Evolutionary conservation across 2,329 filamentous ascomycete species (phyloP).

Genomic region (Fusarium sp.): DNA sequence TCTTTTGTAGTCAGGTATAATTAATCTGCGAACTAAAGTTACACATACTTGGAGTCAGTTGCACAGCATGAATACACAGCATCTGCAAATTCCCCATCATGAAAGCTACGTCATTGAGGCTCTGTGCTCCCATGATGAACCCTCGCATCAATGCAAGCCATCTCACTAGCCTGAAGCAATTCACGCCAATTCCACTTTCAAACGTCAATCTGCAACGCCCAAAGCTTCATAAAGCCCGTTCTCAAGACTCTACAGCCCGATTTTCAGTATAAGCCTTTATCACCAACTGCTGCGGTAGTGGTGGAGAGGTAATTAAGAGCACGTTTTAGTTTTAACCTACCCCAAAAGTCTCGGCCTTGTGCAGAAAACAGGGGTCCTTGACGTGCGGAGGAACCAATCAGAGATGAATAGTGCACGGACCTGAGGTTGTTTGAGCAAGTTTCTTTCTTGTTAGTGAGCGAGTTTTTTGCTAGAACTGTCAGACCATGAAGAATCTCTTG

Average conservation of each 20-base stretch:
- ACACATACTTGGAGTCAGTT: neutral
- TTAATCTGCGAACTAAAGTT: neutral
- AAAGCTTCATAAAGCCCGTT: neutral
- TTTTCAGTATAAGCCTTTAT: conserved; percentile 6
- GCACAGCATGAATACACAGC: neutral
- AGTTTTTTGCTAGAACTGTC: conserved; percentile 10
- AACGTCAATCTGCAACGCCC: fast-evolving
- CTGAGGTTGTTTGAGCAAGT: conserved; percentile 57
- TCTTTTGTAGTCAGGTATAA: neutral
- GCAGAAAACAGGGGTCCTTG: conserved; percentile 30
- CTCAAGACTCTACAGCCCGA: neutral
- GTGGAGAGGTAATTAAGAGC: conserved; percentile 24
- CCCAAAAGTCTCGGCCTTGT: conserved; percentile 26
- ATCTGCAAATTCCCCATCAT: conserved; percentile 18
- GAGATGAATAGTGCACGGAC: conserved; percentile 24
- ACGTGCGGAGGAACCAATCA: conserved; percentile 37
- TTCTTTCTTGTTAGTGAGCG: conserved; percentile 41
- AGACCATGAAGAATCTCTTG: neutral
- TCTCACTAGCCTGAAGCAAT: conserved; percentile 1
- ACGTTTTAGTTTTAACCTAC: conserved; percentile 12
- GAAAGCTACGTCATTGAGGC: conserved; percentile 42
- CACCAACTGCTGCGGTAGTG: conserved; percentile 22
- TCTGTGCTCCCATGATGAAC: conserved; percentile 30
- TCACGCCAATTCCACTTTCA: neutral
- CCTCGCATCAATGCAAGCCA: neutral